Base-by-base conservation (phyloP, 169 alveolate species). In the Babesia divergens region DNA sequence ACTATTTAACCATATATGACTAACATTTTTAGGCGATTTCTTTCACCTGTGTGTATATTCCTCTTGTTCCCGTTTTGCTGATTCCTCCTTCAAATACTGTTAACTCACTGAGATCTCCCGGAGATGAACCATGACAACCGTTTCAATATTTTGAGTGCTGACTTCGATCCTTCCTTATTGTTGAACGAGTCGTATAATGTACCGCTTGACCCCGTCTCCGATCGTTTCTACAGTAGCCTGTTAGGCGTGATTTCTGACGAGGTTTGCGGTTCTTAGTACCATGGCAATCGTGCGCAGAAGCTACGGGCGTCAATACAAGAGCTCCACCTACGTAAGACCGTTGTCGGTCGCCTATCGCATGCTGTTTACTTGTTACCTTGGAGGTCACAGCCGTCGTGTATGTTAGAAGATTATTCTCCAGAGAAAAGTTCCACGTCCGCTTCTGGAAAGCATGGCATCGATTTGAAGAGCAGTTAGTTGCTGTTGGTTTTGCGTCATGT, bases 261-360 rank as follows among this genome's bases (percentile, higher is more conserved):
- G 77, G 85, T 65, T 65, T 7, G 80, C 20, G n/a, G 26, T 6
- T 16, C 29, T 6, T 14, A 1, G 5, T 1, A 6, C 49, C 28
- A 28, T 16, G 14, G 14, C 14, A 22, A 0, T 2, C 13, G 1
- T 6, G 40, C 22, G 18, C 35, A 75, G 85, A 65, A 35, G 28
- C 81, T 75, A n/a, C 24, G 8, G 28, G 28, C 24, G n/a, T 8
- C 62, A n/a, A 20, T 75, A 3, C 24, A 24, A 14, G 32, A n/a
- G 6, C 9, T 75, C 13, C n/a, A 54, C 34, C 32, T 50, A n/a
- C 34, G 46, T 35, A 40, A 42, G 50, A 14, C 46, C 0, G 50
- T 80, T 26, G 31, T 75, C 6, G 74, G 74, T 22, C 58, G 62
- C 13, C 22, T 75, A 18, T 65, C 85, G 22, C 85, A 75, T 37